phyloP scores from a whole-genome alignment of 495 filamentous ascomycete species.

The Aspergillus baeticus region DNA sequence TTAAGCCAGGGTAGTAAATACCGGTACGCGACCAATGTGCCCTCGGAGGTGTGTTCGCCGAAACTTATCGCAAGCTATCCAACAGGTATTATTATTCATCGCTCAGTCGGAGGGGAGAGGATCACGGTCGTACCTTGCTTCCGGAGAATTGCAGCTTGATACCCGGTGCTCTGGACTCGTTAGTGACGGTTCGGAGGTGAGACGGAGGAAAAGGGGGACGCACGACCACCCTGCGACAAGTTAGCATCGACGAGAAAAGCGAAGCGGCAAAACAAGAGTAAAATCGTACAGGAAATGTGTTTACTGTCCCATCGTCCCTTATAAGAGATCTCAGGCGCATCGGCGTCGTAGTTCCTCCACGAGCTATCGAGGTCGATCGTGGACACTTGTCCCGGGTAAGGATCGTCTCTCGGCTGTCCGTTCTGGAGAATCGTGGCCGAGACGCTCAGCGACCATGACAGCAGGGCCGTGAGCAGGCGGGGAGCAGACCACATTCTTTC shows the following conservation, averaged over 20 bases:
- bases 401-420: conserved; percentile 50
- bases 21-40: conserved; percentile 58
- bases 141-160: conserved; percentile 66
- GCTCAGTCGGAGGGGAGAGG: background rate
- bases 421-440: conserved; percentile 60
- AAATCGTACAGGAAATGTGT: conserved; percentile 66
- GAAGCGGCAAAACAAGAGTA: conserved; percentile 20
- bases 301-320: conserved; percentile 70
- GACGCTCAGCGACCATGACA: conserved; percentile 20
- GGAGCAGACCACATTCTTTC: conserved; percentile 21
- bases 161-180: conserved; percentile 48
- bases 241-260: background rate
- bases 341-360: conserved; percentile 53
- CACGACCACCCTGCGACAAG: conserved; percentile 38
- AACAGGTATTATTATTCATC: conserved; percentile 8
- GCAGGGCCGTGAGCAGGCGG: background rate
- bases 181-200: background rate
- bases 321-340: conserved; percentile 62
- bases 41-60: conserved; percentile 54
- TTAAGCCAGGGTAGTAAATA: conserved; percentile 2
- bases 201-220: conserved; percentile 19
- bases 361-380: conserved; percentile 26
- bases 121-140: conserved; percentile 39
- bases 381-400: conserved; percentile 33
- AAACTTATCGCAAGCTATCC: conserved; percentile 56